Evolutionary conservation across 2,329 filamentous ascomycete genomes (phyloP).

Genomic region (Gnomoniopsis sp.): DNA sequence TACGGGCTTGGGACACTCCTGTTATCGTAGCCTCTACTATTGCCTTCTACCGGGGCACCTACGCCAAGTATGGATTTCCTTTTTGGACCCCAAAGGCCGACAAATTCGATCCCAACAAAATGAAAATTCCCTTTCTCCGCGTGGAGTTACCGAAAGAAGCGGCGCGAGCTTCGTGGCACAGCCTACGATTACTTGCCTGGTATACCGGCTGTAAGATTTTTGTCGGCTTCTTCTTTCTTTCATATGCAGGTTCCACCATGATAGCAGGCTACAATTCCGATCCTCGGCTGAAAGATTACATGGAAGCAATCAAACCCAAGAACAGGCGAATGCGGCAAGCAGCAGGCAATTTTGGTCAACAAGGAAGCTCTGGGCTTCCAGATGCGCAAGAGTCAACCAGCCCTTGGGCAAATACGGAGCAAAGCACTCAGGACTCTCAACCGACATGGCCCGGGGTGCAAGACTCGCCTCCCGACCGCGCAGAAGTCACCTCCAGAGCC

Average conservation of each 20-base stretch:
- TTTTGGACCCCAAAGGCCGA: conserved; percentile 33
- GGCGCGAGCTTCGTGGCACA: conserved; percentile 31
- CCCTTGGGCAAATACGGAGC: conserved; percentile 6
- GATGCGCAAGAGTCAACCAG: neutral
- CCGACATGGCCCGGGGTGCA: conserved; percentile 4
- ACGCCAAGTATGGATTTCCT: conserved; percentile 35
- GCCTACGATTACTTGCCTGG: conserved; percentile 33
- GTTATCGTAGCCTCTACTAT: conserved; percentile 23
- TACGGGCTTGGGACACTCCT: conserved; percentile 28
- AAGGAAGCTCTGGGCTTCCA: neutral
- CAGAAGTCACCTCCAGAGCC: neutral
- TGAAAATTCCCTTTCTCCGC: conserved; percentile 30
- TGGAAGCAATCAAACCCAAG: neutral
- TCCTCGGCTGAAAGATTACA: conserved; percentile 12
- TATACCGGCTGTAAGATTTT: conserved; percentile 24
- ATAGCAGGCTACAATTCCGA: conserved; percentile 2
- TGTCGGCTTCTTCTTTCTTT: conserved; percentile 27
- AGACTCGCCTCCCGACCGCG: neutral
- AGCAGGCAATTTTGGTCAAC: neutral
- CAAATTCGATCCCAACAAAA: conserved; percentile 28
- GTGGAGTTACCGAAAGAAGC: conserved; percentile 19
- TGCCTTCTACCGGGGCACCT: conserved; percentile 26
- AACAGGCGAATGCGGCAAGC: neutral
- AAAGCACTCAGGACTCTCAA: neutral
- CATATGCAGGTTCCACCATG: conserved; percentile 24